These are phyloP conservation scores for Maudiozyma saulgeensis DNA, from an alignment of 805 yeast species.

Conservation along the genomic window DNA sequence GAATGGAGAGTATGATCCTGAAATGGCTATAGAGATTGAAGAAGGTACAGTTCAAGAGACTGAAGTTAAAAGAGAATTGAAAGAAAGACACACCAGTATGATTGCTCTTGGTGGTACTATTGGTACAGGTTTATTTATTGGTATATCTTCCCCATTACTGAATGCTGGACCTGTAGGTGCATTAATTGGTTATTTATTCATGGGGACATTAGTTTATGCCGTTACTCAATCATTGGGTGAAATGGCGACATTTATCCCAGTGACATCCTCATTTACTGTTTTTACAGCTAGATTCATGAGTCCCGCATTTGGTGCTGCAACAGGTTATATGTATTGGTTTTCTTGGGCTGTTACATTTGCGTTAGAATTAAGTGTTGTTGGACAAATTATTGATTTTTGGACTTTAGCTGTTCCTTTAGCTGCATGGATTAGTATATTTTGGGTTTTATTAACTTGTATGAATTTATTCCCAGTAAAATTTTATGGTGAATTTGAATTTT, in stretches of 20 bases:
- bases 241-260: constrained; percentile 72
- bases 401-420: constrained; percentile 59
- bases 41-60: constrained; percentile 23
- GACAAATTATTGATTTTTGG: constrained; percentile 58
- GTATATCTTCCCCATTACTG: constrained; percentile 45
- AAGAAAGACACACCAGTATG: constrained; percentile 64
- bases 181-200: constrained; percentile 53
- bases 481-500: constrained; percentile 70
- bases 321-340: constrained; percentile 68
- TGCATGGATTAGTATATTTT: constrained; percentile 64
- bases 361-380: constrained; percentile 61
- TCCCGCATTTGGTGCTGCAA: constrained; percentile 65
- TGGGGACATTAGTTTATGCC: constrained; percentile 54
- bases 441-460: constrained; percentile 41
- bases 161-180: constrained; percentile 63
- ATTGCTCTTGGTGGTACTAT: constrained; percentile 74
- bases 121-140: constrained; percentile 69
- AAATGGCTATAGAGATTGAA: neutral
- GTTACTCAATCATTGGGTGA: constrained; percentile 70
- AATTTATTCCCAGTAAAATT: constrained; percentile 60
- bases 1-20: neutral
- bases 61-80: constrained; percentile 49
- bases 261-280: constrained; percentile 56
- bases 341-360: constrained; percentile 74
- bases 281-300: constrained; percentile 60